Percentiles rank a stretch among this genome's conserved stretches.
These are phyloP conservation scores for Citrus australasica DNA, from an alignment of 345 rosid genomes.

Conservation along the genomic window DNA sequence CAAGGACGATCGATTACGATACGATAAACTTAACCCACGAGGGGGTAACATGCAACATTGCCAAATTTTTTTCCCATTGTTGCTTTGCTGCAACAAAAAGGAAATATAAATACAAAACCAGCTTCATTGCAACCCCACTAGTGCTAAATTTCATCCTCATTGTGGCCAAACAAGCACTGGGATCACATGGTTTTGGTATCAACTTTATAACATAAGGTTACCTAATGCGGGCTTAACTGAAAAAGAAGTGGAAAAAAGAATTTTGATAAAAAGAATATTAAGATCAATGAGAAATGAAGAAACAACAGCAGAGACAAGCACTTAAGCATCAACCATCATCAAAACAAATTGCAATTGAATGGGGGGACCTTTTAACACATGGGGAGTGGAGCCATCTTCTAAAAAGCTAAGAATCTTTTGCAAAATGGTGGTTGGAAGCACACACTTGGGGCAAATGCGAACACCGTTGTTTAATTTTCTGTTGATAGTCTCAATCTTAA, in stretches of 20 bases:
- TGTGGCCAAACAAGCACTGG: conserved; percentile 31
- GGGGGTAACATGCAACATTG: conserved; percentile 47
- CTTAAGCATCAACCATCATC: conserved; percentile 26
- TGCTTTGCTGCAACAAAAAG: conserved; percentile 9
- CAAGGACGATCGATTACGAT: conserved; percentile 33
- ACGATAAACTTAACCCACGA: conserved; percentile 37
- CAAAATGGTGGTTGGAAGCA: conserved; percentile 54
- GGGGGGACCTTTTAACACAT: conserved; percentile 80
- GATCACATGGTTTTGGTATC: conserved; percentile 40
- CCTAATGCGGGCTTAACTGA: conserved; percentile 28
- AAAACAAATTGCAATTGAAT: conserved; percentile 34
- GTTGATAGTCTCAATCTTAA: neutral
- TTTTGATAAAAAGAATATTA: neutral
- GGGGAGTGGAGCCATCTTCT: conserved; percentile 68
- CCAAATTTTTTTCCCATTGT: conserved; percentile 16
- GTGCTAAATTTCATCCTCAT: conserved; percentile 17
- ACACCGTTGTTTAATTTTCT: neutral
- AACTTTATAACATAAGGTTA: conserved; percentile 23
- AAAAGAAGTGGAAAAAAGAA: conserved; percentile 9
- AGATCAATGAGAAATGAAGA: conserved; percentile 24
- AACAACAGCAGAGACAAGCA: conserved; percentile 68
- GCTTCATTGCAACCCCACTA: conserved; percentile 25
- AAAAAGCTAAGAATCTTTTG: conserved; percentile 43
- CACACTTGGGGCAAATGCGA: conserved; percentile 23
- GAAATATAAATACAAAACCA: neutral